Evolutionary conservation across 2,329 filamentous ascomycete species (phyloP).

Genomic region (Cephalotrichum gorgonifer): DNA sequence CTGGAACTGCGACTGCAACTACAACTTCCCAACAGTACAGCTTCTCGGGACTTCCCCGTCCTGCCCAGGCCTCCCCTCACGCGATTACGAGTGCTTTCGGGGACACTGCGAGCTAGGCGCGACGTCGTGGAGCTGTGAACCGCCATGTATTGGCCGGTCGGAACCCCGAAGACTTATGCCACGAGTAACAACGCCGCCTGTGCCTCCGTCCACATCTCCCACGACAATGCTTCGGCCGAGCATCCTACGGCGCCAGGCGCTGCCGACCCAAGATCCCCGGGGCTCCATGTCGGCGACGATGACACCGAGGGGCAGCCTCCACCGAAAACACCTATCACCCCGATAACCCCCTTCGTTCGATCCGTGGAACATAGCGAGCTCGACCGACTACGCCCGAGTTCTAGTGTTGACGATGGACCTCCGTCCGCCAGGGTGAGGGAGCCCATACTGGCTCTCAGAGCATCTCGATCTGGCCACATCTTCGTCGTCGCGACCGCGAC

Average conservation of each 20-base stretch:
- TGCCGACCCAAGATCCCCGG: neutral
- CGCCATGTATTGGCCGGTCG: conserved; percentile 76
- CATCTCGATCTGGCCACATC: conserved; percentile 67
- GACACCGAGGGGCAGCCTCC: conserved; percentile 4
- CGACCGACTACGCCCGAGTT: conserved; percentile 15
- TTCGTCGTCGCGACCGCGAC: conserved; percentile 83
- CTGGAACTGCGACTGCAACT: too few species aligned
- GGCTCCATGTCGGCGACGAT: neutral
- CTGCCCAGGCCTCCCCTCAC: too few species aligned
- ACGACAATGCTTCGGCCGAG: conserved; percentile 26
- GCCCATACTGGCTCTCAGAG: conserved; percentile 62
- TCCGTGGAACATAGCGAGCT: conserved; percentile 45
- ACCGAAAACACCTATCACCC: conserved; percentile 41
- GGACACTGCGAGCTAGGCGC: neutral
- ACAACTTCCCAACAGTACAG: too few species aligned
- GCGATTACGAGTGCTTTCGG: neutral
- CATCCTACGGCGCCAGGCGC: neutral
- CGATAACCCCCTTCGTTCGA: conserved; percentile 46
- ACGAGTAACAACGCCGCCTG: conserved; percentile 55
- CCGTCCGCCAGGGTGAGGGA: conserved; percentile 32
- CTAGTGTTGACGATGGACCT: conserved; percentile 25
- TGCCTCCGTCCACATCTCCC: conserved; percentile 40
- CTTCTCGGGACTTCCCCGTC: too few species aligned
- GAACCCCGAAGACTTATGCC: conserved; percentile 73
- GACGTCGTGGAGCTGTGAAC: neutral